phyloP scores from a whole-genome alignment of 176 grass and related monocot species.

The Aegilops speltoides region DNA sequence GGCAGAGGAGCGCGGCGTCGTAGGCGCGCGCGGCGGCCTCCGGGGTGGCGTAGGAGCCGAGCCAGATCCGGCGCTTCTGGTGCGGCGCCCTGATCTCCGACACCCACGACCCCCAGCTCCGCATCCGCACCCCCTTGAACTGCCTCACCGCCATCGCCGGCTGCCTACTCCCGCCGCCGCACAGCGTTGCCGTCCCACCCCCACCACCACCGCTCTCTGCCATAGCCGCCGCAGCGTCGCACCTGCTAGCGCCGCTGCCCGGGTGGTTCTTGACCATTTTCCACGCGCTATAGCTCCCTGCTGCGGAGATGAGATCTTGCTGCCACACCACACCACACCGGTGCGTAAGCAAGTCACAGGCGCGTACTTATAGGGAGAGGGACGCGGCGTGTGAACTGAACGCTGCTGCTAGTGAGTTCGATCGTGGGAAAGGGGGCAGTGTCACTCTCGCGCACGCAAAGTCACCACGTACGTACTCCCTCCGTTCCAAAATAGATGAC shows the following conservation, averaged over 20 bases:
- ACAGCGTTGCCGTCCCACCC: neutral
- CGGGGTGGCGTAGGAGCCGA: conserved; percentile 81
- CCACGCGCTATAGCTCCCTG: neutral
- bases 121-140: conserved; percentile 90
- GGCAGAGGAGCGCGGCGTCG: conserved; percentile 85
- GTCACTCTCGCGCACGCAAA: conserved; percentile 20
- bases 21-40: conserved; percentile 91
- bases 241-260: neutral
- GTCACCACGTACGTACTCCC: conserved; percentile 1
- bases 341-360: conserved; percentile 7
- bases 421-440: neutral
- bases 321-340: neutral
- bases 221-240: neutral
- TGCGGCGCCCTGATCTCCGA: conserved; percentile 91
- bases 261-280: conserved; percentile 45
- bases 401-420: neutral
- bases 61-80: conserved; percentile 94
- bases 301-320: neutral
- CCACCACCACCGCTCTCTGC: neutral
- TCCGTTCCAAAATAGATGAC: no score
- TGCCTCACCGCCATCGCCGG: conserved; percentile 29
- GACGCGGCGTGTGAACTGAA: neutral
- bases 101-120: conserved; percentile 97
- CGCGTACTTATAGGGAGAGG: conserved; percentile 22
- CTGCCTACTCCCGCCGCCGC: neutral